These are phyloP conservation scores for Russula lepida DNA, from an alignment of 768 basidiomycete species.

Conservation along the genomic window DNA sequence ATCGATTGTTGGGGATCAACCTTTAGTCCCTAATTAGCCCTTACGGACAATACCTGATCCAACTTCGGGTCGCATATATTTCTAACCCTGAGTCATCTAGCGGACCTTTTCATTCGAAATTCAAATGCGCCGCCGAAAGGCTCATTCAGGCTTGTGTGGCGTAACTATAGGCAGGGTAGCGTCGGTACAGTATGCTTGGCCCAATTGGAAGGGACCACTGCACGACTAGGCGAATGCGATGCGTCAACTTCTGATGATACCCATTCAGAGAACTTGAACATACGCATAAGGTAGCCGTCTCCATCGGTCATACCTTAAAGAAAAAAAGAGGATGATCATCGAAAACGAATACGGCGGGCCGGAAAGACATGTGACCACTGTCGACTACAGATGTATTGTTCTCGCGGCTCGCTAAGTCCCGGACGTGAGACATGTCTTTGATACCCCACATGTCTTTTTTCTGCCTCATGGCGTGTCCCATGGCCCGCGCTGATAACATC, in stretches of 20 bases:
- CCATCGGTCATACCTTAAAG: conserved; percentile 3
- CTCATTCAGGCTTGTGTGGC: neutral
- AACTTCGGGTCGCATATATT: neutral
- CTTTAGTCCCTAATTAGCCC: neutral
- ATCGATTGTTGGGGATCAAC: neutral
- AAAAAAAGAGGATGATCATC: neutral
- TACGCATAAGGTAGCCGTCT: conserved; percentile 6
- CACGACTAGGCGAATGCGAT: neutral
- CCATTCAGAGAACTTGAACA: neutral
- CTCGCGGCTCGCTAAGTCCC: neutral
- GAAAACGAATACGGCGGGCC: neutral
- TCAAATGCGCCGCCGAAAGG: neutral
- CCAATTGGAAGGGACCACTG: neutral
- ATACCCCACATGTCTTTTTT: no score
- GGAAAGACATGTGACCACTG: conserved; percentile 1
- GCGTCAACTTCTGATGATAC: neutral
- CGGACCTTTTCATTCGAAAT: neutral
- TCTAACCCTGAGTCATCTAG: neutral
- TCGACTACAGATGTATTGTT: neutral
- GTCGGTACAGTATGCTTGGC: neutral
- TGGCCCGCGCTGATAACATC: neutral
- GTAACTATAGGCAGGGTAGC: neutral
- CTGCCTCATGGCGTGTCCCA: neutral
- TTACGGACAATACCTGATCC: neutral
- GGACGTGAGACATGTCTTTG: neutral